Evolutionary conservation across 352 stramenopile species (phyloP), one percentile per base, ranked within the genome.

Genomic region (Globisporangium solare): DNA sequence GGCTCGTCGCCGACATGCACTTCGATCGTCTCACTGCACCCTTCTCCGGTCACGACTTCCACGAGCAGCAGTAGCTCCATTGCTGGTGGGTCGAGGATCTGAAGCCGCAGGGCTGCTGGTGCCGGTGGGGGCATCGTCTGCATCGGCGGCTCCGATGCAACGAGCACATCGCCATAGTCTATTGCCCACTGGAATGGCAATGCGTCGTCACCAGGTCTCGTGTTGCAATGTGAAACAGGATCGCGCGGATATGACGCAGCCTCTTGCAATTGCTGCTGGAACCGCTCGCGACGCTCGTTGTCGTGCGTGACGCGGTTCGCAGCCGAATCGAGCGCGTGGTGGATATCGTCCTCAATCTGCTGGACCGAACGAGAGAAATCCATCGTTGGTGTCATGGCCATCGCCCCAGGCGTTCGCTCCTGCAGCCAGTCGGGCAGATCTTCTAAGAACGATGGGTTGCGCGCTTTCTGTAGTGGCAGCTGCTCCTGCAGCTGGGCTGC

Each of bases 11-110:
- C 64, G 5, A 76, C 68, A 55, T 81, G 61, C 43, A 93, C 70
- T 31, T 89, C 75, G 32, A 93, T 89, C 7, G 71, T 89, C 54
- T 88, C 79, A 46, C 75, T 83, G 18, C 72, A 66, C 3, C 76
- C 83, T 51, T 89, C 70, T 13, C 75, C 72, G 47, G 92, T 90
- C 37, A 91, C 67, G 3, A 93, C 70, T 31, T 93, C 83, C 73
- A 93, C 89, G 42, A 91, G 39, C 12, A 93, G 47, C 43, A 91
- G 60, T 15, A 93, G 65, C 49, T 91, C 75, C 2, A 60, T 2
- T 35, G n/a, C 41, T 56, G 41, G 6, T 35, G 41, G 6, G 2
- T 17, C 13, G 43, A 21, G 0, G 48, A 13, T 4, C 43, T 58
- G 40, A 3, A 21, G 35, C 32, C 17, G 53, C 40, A 18, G 5